phyloP scores from a whole-genome alignment of 352 stramenopile species.

The Globisporangium orthogonon region DNA sequence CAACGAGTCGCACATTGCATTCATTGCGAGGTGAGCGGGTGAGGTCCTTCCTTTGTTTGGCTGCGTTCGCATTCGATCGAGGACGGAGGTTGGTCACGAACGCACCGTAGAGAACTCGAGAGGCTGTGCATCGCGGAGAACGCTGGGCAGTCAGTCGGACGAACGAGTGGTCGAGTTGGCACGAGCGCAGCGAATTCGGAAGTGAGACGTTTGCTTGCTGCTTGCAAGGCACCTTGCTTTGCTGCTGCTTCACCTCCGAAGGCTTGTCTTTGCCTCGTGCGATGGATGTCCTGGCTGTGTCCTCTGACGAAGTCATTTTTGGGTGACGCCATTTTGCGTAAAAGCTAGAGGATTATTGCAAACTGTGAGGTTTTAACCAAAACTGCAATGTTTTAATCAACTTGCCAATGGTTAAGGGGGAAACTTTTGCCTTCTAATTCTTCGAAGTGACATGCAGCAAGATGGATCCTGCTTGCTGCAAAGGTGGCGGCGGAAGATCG shows the following conservation, averaged over 20 bases:
- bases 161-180: neutral
- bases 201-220: neutral
- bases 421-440: neutral
- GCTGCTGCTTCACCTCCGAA: too few relatives aligned
- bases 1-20: too few relatives aligned
- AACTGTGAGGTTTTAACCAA: neutral
- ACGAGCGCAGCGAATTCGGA: neutral
- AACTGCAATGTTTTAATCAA: neutral
- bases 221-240: too few relatives aligned
- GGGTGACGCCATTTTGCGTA: neutral
- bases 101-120: slow-evolving; percentile 3
- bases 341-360: neutral
- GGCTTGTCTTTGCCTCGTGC: too few relatives aligned
- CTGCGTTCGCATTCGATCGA: too few relatives aligned
- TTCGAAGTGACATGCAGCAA: neutral
- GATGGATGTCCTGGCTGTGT: neutral
- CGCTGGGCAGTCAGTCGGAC: neutral
- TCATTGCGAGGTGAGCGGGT: neutral
- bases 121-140: slow-evolving; percentile 8
- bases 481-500: neutral
- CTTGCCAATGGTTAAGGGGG: neutral
- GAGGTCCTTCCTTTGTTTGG: too few relatives aligned
- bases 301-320: neutral
- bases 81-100: neutral
- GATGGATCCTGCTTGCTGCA: neutral